A percentile compares a stretch with the other conserved stretches of the same genome.
Evolutionary conservation across 441 rosid genomes (phyloP).

Genomic region (Erysimum cheiri): DNA sequence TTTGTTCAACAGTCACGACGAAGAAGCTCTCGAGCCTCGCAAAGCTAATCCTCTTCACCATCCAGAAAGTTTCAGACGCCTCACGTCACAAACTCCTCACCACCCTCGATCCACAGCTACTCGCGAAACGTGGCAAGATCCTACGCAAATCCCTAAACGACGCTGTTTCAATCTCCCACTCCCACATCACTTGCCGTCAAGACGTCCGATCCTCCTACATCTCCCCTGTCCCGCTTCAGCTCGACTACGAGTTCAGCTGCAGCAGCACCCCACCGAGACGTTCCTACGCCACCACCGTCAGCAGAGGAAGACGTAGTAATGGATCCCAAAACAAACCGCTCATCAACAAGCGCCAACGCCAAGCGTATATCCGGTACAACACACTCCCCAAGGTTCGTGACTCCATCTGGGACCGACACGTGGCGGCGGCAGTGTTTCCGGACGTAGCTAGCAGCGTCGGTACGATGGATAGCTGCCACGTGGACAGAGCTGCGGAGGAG

Average conservation of each 20-base stretch:
- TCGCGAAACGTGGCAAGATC: slow-evolving; percentile 66
- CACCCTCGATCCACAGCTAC: slow-evolving; percentile 52
- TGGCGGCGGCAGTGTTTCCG: slow-evolving; percentile 51
- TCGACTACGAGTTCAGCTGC: slow-evolving; percentile 88
- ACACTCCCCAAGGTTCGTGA: slow-evolving; percentile 39
- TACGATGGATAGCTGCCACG: slow-evolving; percentile 52
- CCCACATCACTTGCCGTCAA: slow-evolving; percentile 52
- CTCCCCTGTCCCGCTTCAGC: slow-evolving; percentile 55
- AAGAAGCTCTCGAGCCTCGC: slow-evolving; percentile 55
- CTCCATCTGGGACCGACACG: slow-evolving; percentile 40
- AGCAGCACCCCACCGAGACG: slow-evolving; percentile 63
- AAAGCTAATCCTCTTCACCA: slow-evolving; percentile 52
- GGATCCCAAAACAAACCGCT: slow-evolving; percentile 41
- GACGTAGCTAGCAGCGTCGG: slow-evolving; percentile 51
- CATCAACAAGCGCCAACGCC: slow-evolving; percentile 40
- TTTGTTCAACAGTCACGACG: slow-evolving; percentile 50
- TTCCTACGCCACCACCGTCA: slow-evolving; percentile 43
- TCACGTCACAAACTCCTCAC: slow-evolving; percentile 58
- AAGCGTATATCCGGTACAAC: slow-evolving; percentile 26
- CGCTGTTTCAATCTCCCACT: slow-evolving; percentile 56
- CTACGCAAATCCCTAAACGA: slow-evolving; percentile 62
- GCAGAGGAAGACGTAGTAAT: slow-evolving; percentile 15
- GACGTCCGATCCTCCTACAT: slow-evolving; percentile 50
- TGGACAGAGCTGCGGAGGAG: slow-evolving; percentile 81
- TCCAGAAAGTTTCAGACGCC: slow-evolving; percentile 57